phyloP scores from a whole-genome alignment of 2,329 filamentous ascomycete genomes.

The Teratosphaeria epicoccoides region DNA sequence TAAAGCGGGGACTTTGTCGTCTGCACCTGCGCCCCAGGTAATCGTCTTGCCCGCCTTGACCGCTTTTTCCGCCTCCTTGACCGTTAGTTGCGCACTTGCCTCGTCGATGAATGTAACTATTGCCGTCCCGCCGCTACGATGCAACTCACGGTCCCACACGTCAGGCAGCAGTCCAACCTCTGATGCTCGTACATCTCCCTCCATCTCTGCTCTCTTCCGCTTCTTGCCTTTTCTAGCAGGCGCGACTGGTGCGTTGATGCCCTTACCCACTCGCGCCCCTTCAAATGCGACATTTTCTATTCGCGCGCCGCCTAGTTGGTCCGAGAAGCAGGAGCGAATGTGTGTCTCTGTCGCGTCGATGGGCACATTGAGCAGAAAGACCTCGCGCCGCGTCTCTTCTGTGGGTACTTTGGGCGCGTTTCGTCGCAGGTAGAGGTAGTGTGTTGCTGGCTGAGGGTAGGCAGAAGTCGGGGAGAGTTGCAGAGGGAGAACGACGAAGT shows the following conservation, averaged over 20 bases:
- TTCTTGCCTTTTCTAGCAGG: conserved; percentile 39
- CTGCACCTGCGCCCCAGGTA: conserved; percentile 55
- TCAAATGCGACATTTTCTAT: conserved; percentile 74
- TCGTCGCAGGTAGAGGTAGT: conserved; percentile 78
- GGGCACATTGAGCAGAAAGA: conserved; percentile 88
- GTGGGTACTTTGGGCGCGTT: conserved; percentile 72
- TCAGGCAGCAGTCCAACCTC: conserved; percentile 48
- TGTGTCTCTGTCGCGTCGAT: conserved; percentile 70
- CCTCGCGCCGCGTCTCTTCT: conserved; percentile 60
- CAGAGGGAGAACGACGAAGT: conserved; percentile 61
- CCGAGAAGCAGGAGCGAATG: conserved; percentile 63
- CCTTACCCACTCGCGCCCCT: conserved; percentile 41
- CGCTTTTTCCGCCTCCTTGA: conserved; percentile 62
- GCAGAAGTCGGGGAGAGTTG: conserved; percentile 53
- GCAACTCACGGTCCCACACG: conserved; percentile 48
- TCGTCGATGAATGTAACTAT: conserved; percentile 76
- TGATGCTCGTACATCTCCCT: conserved; percentile 35
- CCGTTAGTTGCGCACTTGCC: conserved; percentile 61
- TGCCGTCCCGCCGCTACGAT: conserved; percentile 65
- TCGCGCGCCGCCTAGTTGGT: conserved; percentile 63
- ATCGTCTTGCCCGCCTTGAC: conserved; percentile 49
- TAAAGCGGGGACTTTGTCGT: conserved; percentile 46
- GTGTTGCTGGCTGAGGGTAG: conserved; percentile 52
- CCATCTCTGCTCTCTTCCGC: conserved; percentile 41
- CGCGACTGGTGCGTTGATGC: conserved; percentile 24